Evolutionary conservation across 345 rosid species (phyloP).

Genomic region (Acer yangbiense): DNA sequence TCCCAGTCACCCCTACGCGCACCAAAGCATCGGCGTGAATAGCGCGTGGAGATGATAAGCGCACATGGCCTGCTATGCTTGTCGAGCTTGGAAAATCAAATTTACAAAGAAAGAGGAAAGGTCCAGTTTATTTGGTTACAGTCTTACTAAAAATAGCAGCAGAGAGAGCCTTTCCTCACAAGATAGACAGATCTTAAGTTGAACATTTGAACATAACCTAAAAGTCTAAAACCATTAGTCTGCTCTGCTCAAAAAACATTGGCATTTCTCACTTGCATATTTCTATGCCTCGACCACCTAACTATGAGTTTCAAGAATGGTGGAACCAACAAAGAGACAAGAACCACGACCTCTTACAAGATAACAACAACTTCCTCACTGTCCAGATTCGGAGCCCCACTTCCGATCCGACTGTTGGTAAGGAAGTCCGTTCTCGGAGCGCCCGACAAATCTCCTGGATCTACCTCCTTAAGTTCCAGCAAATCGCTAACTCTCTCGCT

Average conservation of each 20-base stretch:
- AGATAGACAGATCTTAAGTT: too few relatives aligned
- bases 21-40: slow-evolving; percentile 5
- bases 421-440: slow-evolving; percentile 59
- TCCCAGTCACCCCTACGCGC: background rate
- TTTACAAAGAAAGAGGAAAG: background rate
- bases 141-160: slow-evolving; percentile 29
- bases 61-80: slow-evolving; percentile 21
- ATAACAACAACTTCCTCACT: slow-evolving; percentile 41
- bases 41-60: slow-evolving; percentile 12
- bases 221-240: background rate
- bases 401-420: slow-evolving; percentile 44
- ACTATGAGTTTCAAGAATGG: slow-evolving; percentile 75
- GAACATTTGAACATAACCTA: background rate
- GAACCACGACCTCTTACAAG: slow-evolving; percentile 32
- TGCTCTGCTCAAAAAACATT: background rate
- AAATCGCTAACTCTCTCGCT: slow-evolving; percentile 55
- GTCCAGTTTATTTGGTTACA: slow-evolving; percentile 7
- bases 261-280: background rate
- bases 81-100: background rate
- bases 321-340: slow-evolving; percentile 83
- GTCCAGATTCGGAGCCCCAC: slow-evolving; percentile 52
- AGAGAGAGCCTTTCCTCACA: background rate
- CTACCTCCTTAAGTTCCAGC: slow-evolving; percentile 67
- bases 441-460: slow-evolving; percentile 77
- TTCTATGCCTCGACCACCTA: slow-evolving; percentile 55